These are phyloP conservation scores for Sclerotinia sclerotiorum DNA, from an alignment of 2,329 filamentous ascomycete species.

Conservation along the genomic window DNA sequence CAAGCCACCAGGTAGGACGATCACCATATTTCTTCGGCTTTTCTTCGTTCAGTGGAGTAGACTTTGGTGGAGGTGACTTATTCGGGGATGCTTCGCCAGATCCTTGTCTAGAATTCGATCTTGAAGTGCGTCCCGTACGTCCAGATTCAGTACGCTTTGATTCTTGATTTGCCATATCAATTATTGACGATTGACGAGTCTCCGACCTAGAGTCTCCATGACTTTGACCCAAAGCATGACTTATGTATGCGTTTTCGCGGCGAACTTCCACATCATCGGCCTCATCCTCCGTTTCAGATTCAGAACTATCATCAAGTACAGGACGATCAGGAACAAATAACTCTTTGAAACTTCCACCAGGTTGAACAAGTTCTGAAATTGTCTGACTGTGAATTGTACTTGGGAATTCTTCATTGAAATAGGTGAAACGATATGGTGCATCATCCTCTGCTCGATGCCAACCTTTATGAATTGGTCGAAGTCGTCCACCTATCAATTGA, in stretches of 20 bases:
- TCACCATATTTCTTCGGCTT: slow-evolving; percentile 67
- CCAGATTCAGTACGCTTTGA: slow-evolving; percentile 26
- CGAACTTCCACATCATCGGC: slow-evolving; percentile 30
- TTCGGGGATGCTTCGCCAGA: slow-evolving; percentile 35
- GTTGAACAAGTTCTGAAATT: slow-evolving; percentile 88
- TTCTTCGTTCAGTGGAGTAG: slow-evolving; percentile 26
- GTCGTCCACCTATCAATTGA: slow-evolving; percentile 82
- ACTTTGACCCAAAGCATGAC: slow-evolving; percentile 32
- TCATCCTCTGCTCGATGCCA: slow-evolving; percentile 92
- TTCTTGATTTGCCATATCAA: slow-evolving; percentile 31
- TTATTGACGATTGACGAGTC: slow-evolving; percentile 44
- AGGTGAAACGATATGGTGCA: slow-evolving; percentile 90
- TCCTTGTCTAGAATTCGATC: slow-evolving; percentile 26
- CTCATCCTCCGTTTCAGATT: slow-evolving; percentile 57
- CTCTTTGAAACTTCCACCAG: slow-evolving; percentile 78
- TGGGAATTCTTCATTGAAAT: slow-evolving; percentile 96
- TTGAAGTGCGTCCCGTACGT: slow-evolving; percentile 8
- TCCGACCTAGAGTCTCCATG: slow-evolving; percentile 48
- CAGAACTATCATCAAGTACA: slow-evolving; percentile 68
- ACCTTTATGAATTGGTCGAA: slow-evolving; percentile 74
- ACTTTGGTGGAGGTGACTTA: slow-evolving; percentile 27
- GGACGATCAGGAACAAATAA: slow-evolving; percentile 88
- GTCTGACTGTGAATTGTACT: slow-evolving; percentile 95
- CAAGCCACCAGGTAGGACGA: slow-evolving; percentile 94
- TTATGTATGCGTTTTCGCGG: slow-evolving; percentile 38